A percentile compares a stretch with the other conserved stretches of the same genome.
These are phyloP conservation scores for Arxiozyma slooffiae DNA, from an alignment of 1,139 yeast genomes.

Conservation along the genomic window DNA sequence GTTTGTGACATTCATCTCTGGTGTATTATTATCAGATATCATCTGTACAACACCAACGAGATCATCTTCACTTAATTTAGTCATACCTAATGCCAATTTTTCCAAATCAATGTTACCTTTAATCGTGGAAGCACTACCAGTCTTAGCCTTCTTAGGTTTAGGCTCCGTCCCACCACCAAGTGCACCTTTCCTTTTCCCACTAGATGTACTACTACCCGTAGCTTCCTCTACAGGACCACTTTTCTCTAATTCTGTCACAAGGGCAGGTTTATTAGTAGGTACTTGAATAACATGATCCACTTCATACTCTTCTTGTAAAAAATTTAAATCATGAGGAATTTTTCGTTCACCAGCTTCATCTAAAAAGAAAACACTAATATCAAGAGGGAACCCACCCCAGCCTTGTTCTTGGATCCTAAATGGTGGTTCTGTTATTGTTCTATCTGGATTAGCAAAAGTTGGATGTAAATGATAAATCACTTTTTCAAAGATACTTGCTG, in stretches of 20 bases:
- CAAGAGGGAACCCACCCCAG: conserved; percentile 96
- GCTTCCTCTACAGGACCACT: conserved; percentile 55
- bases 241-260: conserved; percentile 65
- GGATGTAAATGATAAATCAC: conserved; percentile 93
- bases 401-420: conserved; percentile 88
- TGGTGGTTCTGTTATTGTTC: conserved; percentile 78
- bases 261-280: conserved; percentile 66
- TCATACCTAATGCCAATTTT: conserved; percentile 79
- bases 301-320: conserved; percentile 63
- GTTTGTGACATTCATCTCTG: conserved; percentile 92
- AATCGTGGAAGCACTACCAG: conserved; percentile 33
- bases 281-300: conserved; percentile 68
- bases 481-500: conserved; percentile 83
- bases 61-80: conserved; percentile 85
- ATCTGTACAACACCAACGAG: conserved; percentile 89
- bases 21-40: conserved; percentile 93
- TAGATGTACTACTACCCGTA: conserved; percentile 9
- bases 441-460: conserved; percentile 80
- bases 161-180: conserved; percentile 30
- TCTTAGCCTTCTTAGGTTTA: conserved; percentile 59
- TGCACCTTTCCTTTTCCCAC: conserved; percentile 33
- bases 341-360: conserved; percentile 87
- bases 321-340: conserved; percentile 81
- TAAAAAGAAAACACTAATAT: conserved; percentile 62
- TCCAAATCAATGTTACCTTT: conserved; percentile 80